Evolutionary conservation across 2,329 filamentous ascomycete genomes (phyloP).

Genomic region (Trichoderma atroviride): DNA sequence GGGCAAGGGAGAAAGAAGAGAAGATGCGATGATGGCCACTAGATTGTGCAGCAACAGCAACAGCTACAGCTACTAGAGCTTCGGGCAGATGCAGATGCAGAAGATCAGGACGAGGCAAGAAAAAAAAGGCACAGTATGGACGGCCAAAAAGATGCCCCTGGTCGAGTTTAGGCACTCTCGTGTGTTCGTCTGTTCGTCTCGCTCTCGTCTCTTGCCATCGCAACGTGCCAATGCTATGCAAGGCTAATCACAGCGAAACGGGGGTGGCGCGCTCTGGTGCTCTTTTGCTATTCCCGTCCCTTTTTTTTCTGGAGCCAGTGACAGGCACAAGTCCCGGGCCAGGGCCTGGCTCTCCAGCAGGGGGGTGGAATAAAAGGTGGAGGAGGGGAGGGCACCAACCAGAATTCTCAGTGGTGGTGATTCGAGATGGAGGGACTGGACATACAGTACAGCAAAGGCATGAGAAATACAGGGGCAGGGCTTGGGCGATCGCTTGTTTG

Average conservation of each 20-base stretch:
- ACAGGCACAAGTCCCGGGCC: conserved; percentile 14
- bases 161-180: background rate
- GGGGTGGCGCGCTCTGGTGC: conserved; percentile 18
- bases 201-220: background rate
- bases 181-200: background rate
- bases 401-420: background rate
- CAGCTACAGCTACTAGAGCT: background rate
- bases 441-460: background rate
- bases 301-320: conserved; percentile 21
- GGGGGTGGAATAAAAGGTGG: background rate
- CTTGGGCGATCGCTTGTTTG: background rate
- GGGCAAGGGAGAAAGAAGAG: conserved; percentile 12
- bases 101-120: background rate
- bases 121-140: background rate
- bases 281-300: background rate
- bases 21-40: background rate
- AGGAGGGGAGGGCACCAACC: background rate
- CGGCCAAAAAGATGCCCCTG: background rate
- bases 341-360: background rate
- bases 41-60: background rate
- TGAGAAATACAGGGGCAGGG: background rate
- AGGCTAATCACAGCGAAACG: conserved; percentile 18
- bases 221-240: background rate
- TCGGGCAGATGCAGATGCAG: background rate
- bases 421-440: background rate